Percentiles rank a stretch among this genome's conserved stretches.
Evolutionary conservation across 2,329 filamentous ascomycete species (phyloP).

Genomic region (Cladorrhinum sp.): DNA sequence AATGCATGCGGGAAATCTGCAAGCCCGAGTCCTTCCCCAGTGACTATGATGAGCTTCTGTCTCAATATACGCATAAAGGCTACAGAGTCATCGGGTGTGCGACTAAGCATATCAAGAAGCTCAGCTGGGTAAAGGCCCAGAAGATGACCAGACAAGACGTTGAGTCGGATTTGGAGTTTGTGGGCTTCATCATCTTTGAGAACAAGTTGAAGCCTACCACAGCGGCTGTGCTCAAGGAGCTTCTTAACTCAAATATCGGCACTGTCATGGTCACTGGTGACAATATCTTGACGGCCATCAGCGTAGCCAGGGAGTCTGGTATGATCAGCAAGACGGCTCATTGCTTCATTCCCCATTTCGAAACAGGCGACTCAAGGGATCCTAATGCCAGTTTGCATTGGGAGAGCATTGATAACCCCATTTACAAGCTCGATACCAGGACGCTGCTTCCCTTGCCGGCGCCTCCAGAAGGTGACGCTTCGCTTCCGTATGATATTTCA

Average conservation of each 20-base stretch:
- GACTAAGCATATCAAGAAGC: conserved; percentile 78
- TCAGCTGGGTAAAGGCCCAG: conserved; percentile 92
- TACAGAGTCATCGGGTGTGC: conserved; percentile 96
- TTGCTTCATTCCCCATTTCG: conserved; percentile 89
- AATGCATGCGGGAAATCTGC: conserved; percentile 95
- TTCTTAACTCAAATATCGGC: conserved; percentile 78
- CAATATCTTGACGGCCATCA: conserved; percentile 95
- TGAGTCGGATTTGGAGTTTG: conserved; percentile 79
- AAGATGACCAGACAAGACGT: conserved; percentile 87
- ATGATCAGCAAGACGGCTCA: conserved; percentile 77
- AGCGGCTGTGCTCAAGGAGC: conserved; percentile 73
- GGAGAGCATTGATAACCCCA: conserved; percentile 91
- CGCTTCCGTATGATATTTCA: conserved; percentile 78
- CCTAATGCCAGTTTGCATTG: conserved; percentile 72
- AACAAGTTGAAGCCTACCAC: conserved; percentile 95
- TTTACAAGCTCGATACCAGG: conserved; percentile 72
- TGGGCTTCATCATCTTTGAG: conserved; percentile 97
- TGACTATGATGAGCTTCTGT: conserved; percentile 86
- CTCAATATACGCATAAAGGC: conserved; percentile 90
- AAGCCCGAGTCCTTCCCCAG: conserved; percentile 70
- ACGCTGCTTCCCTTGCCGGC: conserved; percentile 59
- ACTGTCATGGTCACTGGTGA: conserved; percentile 97
- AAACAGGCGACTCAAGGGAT: conserved; percentile 72
- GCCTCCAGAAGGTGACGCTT: conserved; percentile 71
- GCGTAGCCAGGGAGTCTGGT: conserved; percentile 85